phyloP scores from a whole-genome alignment of 2,329 filamentous ascomycete genomes.

The Lojkania enalia region DNA sequence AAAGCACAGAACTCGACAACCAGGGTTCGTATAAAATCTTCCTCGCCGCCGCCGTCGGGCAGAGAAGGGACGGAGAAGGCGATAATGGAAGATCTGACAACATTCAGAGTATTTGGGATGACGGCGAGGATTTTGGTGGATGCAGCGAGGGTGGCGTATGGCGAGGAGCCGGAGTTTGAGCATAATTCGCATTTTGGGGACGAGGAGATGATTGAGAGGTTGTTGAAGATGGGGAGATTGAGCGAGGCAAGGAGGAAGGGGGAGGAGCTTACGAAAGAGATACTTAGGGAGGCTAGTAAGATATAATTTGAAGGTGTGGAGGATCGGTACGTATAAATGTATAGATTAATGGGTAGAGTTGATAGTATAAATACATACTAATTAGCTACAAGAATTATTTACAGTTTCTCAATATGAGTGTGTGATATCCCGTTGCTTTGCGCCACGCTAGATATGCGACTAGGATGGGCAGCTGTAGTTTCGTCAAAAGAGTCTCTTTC shows the following conservation, averaged over 20 bases:
- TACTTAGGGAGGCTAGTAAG: slow-evolving; percentile 56
- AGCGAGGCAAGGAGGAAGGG: slow-evolving; percentile 54
- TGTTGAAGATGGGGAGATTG: slow-evolving; percentile 61
- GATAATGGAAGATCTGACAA: slow-evolving; percentile 45
- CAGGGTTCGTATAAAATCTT: neutral
- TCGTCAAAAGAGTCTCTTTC: too few relatives aligned
- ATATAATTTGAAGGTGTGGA: too few relatives aligned
- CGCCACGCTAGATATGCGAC: too few relatives aligned
- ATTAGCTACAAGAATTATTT: too few relatives aligned
- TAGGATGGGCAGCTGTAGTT: too few relatives aligned
- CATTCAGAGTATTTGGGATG: slow-evolving; percentile 93
- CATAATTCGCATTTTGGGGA: slow-evolving; percentile 67
- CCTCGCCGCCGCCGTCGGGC: neutral
- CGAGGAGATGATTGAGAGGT: slow-evolving; percentile 64
- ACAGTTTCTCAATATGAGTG: too few relatives aligned
- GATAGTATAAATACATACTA: too few relatives aligned
- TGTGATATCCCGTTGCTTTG: too few relatives aligned
- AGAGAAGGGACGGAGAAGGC: neutral
- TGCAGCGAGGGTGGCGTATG: slow-evolving; percentile 82
- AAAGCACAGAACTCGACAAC: slow-evolving; percentile 21
- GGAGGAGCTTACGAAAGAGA: slow-evolving; percentile 57
- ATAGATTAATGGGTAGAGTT: too few relatives aligned
- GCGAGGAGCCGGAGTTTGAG: slow-evolving; percentile 81
- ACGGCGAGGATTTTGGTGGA: slow-evolving; percentile 90
- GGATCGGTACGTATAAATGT: too few relatives aligned